phyloP scores from a whole-genome alignment of 2,329 filamentous ascomycete species.

The Penicillium sp. region DNA sequence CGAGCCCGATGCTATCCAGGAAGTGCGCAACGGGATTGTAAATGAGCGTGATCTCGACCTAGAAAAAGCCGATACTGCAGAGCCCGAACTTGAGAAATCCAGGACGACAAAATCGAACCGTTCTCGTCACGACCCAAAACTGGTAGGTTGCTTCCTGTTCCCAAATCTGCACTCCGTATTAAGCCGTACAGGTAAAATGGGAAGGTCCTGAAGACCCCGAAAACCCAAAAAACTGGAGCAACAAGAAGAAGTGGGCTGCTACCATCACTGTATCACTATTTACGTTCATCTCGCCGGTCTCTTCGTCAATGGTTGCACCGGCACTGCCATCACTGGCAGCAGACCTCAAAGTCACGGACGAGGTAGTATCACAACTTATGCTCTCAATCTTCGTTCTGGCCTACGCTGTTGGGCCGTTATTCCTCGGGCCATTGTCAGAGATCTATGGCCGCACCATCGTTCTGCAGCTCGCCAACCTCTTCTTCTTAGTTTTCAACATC shows the following conservation, averaged over 20 bases:
- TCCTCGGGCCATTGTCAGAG: conserved; percentile 54
- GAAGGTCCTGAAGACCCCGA: conserved; percentile 50
- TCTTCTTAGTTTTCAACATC: conserved; percentile 58
- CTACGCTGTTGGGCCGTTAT: conserved; percentile 52
- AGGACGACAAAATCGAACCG: conserved; percentile 20
- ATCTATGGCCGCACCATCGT: conserved; percentile 55
- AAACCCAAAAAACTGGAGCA: conserved; percentile 55
- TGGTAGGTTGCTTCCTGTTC: conserved; percentile 18
- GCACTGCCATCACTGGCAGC: conserved; percentile 51
- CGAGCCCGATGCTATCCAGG: conserved; percentile 14
- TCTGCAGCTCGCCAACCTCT: conserved; percentile 54
- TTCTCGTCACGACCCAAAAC: conserved; percentile 20
- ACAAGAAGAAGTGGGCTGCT: conserved; percentile 55
- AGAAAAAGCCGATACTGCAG: conserved; percentile 15
- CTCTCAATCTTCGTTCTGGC: conserved; percentile 57
- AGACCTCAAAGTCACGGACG: conserved; percentile 52
- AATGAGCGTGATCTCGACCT: conserved; percentile 29
- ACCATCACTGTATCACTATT: conserved; percentile 56
- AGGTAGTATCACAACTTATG: conserved; percentile 46
- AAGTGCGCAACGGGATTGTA: conserved; percentile 23
- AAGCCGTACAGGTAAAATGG: conserved; percentile 42
- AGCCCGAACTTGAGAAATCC: conserved; percentile 21
- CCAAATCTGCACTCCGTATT: background rate
- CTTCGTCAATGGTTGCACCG: conserved; percentile 59
- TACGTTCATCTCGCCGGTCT: conserved; percentile 62